Percentiles rank a stretch among this genome's conserved stretches.
Evolutionary conservation across 2,329 filamentous ascomycete species (phyloP).

Genomic region (Colletotrichum endophyticum): DNA sequence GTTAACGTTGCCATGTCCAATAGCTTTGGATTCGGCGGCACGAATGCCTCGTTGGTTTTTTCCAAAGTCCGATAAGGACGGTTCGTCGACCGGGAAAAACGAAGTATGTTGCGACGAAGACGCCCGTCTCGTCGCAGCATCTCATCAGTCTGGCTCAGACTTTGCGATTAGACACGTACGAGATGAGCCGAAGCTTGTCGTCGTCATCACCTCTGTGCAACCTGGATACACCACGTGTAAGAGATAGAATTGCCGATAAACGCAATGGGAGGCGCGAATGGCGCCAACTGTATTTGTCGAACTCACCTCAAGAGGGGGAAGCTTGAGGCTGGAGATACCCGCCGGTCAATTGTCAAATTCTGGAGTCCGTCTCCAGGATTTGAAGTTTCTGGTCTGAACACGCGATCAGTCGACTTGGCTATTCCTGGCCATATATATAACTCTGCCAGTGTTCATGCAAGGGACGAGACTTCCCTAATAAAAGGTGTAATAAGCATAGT

Average conservation of each 20-base stretch:
- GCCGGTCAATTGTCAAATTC: neutral
- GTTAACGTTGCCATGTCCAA: slow-evolving; percentile 85
- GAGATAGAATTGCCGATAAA: neutral
- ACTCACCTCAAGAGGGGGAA: neutral
- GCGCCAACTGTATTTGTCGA: neutral
- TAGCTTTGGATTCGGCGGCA: slow-evolving; percentile 97
- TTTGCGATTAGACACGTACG: neutral
- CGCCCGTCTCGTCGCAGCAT: neutral
- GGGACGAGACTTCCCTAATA: neutral
- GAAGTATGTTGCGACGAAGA: neutral
- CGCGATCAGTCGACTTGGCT: neutral
- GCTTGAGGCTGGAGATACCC: neutral
- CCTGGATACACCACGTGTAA: neutral
- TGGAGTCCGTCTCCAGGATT: neutral
- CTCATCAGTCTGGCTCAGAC: neutral
- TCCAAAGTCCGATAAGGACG: slow-evolving; percentile 32
- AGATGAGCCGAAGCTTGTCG: neutral
- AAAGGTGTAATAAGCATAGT: neutral
- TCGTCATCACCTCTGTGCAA: neutral
- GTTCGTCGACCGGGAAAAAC: neutral
- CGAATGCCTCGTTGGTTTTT: slow-evolving; percentile 90
- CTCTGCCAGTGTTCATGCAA: neutral
- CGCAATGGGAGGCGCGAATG: neutral
- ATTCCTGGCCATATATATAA: neutral
- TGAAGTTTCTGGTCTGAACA: neutral